A percentile compares a stretch with the other conserved stretches of the same genome.
Conservation (phyloP, 2,329 filamentous ascomycete genomes). For the Dryadomyces quercus-mongolicae region DNA sequence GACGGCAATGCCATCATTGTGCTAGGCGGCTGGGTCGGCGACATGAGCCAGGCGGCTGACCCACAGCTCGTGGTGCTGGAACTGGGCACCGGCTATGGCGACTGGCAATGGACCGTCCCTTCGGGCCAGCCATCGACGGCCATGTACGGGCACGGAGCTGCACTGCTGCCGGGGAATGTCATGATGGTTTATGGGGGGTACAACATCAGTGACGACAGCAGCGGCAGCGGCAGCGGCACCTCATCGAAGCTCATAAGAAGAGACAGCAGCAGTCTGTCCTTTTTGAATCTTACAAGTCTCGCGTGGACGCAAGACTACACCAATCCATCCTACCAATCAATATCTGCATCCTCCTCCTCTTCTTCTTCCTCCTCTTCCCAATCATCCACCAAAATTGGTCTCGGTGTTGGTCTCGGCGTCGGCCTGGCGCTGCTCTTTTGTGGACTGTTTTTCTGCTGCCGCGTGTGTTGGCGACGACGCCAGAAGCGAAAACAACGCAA, state of each 20-base stretch:
- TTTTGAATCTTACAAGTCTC: slow-evolving; percentile 47
- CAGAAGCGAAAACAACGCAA: slow-evolving; percentile 25
- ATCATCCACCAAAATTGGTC: slow-evolving; percentile 28
- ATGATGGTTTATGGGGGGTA: slow-evolving; percentile 58
- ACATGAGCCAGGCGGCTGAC: slow-evolving; percentile 59
- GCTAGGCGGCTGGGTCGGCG: slow-evolving; percentile 86
- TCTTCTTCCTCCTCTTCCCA: slow-evolving; percentile 5
- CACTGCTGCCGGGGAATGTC: slow-evolving; percentile 51
- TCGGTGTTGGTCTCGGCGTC: slow-evolving; percentile 53
- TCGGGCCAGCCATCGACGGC: slow-evolving; percentile 33
- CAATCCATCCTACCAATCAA: slow-evolving; percentile 21
- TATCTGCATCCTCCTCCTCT: slow-evolving; percentile 2
- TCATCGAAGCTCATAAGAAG: slow-evolving; percentile 9
- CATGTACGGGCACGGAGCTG: slow-evolving; percentile 52
- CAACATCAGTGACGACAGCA: slow-evolving; percentile 23
- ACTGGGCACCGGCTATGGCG: slow-evolving; percentile 61
- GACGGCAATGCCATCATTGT: slow-evolving; percentile 71
- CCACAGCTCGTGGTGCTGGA: slow-evolving; percentile 72
- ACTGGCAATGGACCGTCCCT: slow-evolving; percentile 62
- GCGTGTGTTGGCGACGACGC: slow-evolving; percentile 33
- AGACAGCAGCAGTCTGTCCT: slow-evolving; percentile 17
- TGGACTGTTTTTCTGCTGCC: slow-evolving; percentile 28
- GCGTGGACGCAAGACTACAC: slow-evolving; percentile 38
- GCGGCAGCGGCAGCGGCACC: slow-evolving; percentile 6
- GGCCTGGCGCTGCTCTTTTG: slow-evolving; percentile 36